Evolutionary conservation across 805 yeast species (phyloP), one percentile per base, ranked within the genome.

Genomic region (Teunomyces lycoperdinae): DNA sequence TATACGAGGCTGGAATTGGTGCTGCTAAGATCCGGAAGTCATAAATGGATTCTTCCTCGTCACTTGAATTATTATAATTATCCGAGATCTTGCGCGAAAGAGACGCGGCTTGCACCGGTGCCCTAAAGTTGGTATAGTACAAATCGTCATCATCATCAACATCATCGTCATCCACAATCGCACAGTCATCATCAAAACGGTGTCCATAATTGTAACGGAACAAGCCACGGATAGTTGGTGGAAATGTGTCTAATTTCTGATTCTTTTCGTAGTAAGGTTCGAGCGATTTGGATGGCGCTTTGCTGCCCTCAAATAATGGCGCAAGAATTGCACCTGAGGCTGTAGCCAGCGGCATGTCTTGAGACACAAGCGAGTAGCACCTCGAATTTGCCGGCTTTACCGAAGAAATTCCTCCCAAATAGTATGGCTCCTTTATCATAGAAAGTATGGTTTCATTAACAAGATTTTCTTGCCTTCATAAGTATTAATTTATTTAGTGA

Each of bases 191-290:
- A 20, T 17, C 10, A 14, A 9, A 17, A 20, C 20, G 3, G 30
- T 38, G 10, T 26, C 30, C 16, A 38, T 20, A 38, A 9, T 26
- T 38, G 32, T 31, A 47, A 28, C 27, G 30, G 40, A 20, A 47
- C 26, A 34, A 35, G 6, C 49, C 38, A 5, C 26, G 24, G 16
- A 47, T 42, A 5, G 41, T 45, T 9, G 49, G 49, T 14, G 49
- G 39, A n/a, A 47, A 34, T 5, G 46, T 24, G 30, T 31, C 45
- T 9, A 43, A 17, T 26, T 39, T 43, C 9, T 31, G 36, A 3
- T n/a, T 16, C 34, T 47, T 52, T 10, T 28, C 47, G 36, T 52
- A 57, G 41, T 57, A 57, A 3, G 61, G 61, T 16, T 57, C 61
- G n/a, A 56, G 38, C 7, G 58, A 52, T 26, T 39, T 48, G 13